These are phyloP conservation scores for Tolypocladium pustulatum DNA, from an alignment of 2,329 filamentous ascomycete species.

Conservation along the genomic window DNA sequence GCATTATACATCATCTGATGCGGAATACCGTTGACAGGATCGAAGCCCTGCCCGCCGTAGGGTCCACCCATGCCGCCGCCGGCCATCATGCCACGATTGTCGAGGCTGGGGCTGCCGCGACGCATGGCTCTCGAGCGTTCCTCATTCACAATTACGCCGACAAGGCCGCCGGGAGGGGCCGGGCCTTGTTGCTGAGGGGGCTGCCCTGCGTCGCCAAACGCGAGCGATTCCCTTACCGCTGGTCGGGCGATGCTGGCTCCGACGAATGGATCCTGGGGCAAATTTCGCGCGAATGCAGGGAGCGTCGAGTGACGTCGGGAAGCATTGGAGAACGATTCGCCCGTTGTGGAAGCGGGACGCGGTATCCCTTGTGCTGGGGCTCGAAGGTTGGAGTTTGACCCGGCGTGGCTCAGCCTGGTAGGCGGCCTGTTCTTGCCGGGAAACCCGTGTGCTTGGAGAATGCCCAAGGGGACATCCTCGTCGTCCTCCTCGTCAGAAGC, in stretches of 20 bases:
- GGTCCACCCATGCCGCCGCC: conserved; percentile 23
- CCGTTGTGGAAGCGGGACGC: conserved; percentile 46
- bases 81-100: conserved; percentile 30
- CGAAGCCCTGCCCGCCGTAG: conserved; percentile 29
- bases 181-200: conserved; percentile 20
- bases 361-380: conserved; percentile 36
- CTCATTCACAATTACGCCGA: conserved; percentile 80
- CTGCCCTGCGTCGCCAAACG: conserved; percentile 49
- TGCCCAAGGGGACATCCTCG: conserved; percentile 78
- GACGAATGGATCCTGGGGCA: conserved; percentile 78
- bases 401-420: conserved; percentile 50
- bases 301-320: conserved; percentile 35
- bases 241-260: conserved; percentile 67
- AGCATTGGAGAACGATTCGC: conserved; percentile 32
- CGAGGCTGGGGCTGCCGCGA: conserved; percentile 64
- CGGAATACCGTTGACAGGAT: conserved; percentile 39
- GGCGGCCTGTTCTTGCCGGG: conserved; percentile 69
- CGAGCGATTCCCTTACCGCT: conserved; percentile 62
- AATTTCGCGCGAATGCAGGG: conserved; percentile 70
- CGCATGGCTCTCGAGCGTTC: conserved; percentile 70
- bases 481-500: conserved; percentile 74
- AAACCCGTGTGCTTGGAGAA: conserved; percentile 82
- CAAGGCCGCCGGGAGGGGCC: conserved; percentile 63
- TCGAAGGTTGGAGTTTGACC: conserved; percentile 63
- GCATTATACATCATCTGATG: conserved; percentile 29